Evolutionary conservation across 202 grass and related monocot genomes (phyloP).

Genomic region (Setaria viridis): DNA sequence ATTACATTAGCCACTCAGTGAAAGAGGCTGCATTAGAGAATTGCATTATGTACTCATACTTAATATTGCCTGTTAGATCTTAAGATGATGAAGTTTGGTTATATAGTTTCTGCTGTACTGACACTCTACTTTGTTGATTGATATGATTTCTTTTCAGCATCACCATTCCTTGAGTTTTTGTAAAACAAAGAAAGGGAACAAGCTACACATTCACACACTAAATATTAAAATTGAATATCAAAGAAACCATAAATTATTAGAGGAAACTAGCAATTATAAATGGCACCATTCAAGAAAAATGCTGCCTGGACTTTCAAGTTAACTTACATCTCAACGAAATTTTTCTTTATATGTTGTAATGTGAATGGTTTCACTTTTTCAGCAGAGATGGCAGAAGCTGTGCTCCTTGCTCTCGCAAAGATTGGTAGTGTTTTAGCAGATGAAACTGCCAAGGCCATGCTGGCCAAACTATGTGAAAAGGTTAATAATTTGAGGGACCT

Average conservation of each 20-base stretch:
- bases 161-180: not conserved
- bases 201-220: not conserved
- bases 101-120: not conserved
- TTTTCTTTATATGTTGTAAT: not conserved
- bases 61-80: not conserved
- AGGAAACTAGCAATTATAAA: not conserved
- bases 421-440: not conserved
- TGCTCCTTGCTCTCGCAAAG: constrained; percentile 26
- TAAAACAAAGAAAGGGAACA: not conserved
- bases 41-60: not conserved
- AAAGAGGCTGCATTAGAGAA: not conserved
- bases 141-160: not conserved
- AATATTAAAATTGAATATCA: not conserved
- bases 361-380: not conserved
- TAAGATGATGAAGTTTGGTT: not conserved
- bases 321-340: not conserved
- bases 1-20: not conserved
- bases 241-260: not conserved
- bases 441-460: not conserved
- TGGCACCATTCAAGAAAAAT: not conserved
- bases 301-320: not conserved
- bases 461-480: not conserved
- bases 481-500: not conserved
- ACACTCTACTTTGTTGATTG: not conserved
- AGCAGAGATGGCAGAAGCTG: constrained; percentile 22